These are phyloP conservation scores for Oryza glaberrima DNA, from an alignment of 176 grass and related monocot species.

Conservation along the genomic window DNA sequence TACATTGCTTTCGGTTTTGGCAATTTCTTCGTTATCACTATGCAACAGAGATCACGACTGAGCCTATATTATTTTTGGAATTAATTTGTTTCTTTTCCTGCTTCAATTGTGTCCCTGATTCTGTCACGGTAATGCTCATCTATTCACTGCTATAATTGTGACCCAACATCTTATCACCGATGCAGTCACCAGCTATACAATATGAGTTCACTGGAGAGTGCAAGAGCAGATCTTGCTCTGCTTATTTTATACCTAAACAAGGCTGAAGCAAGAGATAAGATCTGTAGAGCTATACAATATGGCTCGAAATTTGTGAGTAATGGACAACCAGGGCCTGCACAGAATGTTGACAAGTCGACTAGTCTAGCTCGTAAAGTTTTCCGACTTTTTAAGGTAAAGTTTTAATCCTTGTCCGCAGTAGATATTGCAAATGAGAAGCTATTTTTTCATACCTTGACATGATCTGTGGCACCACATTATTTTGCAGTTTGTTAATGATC, in stretches of 20 bases:
- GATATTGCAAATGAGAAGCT: not conserved
- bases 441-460: not conserved
- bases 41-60: not conserved
- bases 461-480: not conserved
- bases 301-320: constrained; percentile 88
- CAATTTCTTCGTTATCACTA: not conserved
- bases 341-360: constrained; percentile 91
- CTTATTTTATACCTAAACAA: constrained; percentile 81
- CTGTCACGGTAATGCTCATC: not conserved
- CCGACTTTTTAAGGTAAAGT: constrained; percentile 73
- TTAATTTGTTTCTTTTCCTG: not conserved
- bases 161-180: not conserved
- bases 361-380: constrained; percentile 90
- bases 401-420: not conserved
- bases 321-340: constrained; percentile 72
- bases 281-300: constrained; percentile 84
- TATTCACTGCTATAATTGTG: not conserved
- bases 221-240: constrained; percentile 71
- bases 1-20: not conserved
- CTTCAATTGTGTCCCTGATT: not conserved
- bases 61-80: not conserved
- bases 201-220: constrained; percentile 63
- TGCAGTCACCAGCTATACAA: constrained; percentile 40
- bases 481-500: constrained; percentile 90
- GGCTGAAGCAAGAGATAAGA: constrained; percentile 89